phyloP scores from a whole-genome alignment of 305 asterid genomes.

The Fraxinus angustifolia region DNA sequence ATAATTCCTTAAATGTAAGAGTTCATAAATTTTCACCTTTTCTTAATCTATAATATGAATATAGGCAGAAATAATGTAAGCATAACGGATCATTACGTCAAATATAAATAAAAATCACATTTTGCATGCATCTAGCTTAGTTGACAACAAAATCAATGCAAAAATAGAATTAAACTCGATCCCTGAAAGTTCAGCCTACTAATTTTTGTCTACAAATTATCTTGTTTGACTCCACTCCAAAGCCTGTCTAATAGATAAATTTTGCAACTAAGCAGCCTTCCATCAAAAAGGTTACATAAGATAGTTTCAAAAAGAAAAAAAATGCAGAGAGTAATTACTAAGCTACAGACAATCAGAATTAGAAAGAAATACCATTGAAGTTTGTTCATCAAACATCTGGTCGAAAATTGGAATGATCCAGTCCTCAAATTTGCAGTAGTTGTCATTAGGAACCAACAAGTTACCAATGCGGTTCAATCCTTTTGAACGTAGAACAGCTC shows the following conservation, averaged over 20 bases:
- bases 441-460: constrained; percentile 87
- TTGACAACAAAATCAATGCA: not conserved
- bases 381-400: constrained; percentile 82
- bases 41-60: not conserved
- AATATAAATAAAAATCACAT: not conserved
- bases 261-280: constrained; percentile 1
- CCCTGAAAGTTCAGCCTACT: not conserved
- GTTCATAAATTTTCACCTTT: not conserved
- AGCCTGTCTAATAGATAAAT: not conserved
- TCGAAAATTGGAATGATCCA: constrained; percentile 90
- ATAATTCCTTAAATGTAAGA: not conserved
- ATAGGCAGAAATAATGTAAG: not conserved
- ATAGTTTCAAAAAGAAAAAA: not conserved
- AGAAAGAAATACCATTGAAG: constrained; percentile 42
- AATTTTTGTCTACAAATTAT: not conserved
- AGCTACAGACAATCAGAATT: not conserved
- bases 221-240: constrained; percentile 5
- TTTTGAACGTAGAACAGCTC: constrained; percentile 71
- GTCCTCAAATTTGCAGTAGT: constrained; percentile 94
- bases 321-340: not conserved
- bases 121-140: not conserved
- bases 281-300: not conserved
- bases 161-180: not conserved
- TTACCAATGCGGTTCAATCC: constrained; percentile 94
- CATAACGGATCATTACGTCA: not conserved